phyloP scores from a whole-genome alignment of 106 monocot genomes.

The Apostasia ramifera region DNA sequence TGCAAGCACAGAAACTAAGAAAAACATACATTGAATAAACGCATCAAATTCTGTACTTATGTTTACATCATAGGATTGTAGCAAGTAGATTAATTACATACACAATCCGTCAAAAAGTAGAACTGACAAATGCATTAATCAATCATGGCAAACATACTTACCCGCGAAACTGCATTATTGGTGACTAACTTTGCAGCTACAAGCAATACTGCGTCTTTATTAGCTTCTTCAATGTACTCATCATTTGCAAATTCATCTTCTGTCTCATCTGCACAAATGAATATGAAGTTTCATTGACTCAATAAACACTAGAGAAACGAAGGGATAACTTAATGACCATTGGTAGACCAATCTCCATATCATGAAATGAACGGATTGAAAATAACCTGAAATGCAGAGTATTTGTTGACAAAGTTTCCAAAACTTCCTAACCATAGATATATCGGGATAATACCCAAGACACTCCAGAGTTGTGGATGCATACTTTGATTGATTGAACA shows the following conservation, averaged over 20 bases:
- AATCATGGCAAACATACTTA: slow-evolving; percentile 13
- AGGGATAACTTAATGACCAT: neutral
- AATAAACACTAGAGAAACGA: slow-evolving; percentile 1
- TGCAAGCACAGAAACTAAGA: too few relatives aligned
- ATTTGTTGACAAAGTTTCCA: slow-evolving; percentile 85
- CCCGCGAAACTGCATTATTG: slow-evolving; percentile 58
- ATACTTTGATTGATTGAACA: slow-evolving; percentile 74
- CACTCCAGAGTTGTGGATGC: slow-evolving; percentile 53
- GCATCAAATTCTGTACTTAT: too few relatives aligned
- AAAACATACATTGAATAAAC: too few relatives aligned
- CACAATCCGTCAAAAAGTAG: neutral
- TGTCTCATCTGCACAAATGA: slow-evolving; percentile 67
- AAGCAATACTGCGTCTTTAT: slow-evolving; percentile 71
- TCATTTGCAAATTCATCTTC: slow-evolving; percentile 97
- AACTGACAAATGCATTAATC: neutral
- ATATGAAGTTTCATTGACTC: slow-evolving; percentile 2
- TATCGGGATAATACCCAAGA: slow-evolving; percentile 66
- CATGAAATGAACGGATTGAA: slow-evolving; percentile 1
- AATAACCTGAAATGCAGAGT: slow-evolving; percentile 66
- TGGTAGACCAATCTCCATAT: neutral
- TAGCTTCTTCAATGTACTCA: slow-evolving; percentile 94
- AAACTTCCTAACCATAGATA: slow-evolving; percentile 47
- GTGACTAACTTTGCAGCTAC: slow-evolving; percentile 77
- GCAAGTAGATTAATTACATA: too few relatives aligned
- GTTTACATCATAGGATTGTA: too few relatives aligned